Conservation (phyloP, 495 filamentous ascomycete genomes). For the Penicillium coffeae region DNA sequence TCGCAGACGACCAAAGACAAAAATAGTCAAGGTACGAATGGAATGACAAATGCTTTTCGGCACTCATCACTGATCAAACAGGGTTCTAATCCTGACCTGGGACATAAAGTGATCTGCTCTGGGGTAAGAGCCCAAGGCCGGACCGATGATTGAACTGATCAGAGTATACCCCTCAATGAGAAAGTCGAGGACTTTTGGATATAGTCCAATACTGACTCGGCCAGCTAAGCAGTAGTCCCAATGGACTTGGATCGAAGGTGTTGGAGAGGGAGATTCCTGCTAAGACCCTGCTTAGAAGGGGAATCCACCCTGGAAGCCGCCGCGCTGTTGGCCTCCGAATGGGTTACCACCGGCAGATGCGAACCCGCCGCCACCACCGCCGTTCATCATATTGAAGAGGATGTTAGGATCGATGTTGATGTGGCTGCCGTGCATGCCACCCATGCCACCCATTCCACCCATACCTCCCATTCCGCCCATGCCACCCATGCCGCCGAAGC, state of each 20-base stretch:
- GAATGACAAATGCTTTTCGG: neutral
- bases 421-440: conserved; percentile 47
- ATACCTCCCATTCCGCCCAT: conserved; percentile 49
- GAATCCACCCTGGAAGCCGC: conserved; percentile 40
- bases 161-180: too few species aligned
- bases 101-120: too few species aligned
- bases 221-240: neutral
- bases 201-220: neutral
- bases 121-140: too few species aligned
- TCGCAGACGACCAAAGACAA: neutral
- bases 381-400: conserved; percentile 55
- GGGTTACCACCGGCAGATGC: conserved; percentile 41
- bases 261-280: neutral
- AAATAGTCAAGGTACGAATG: neutral
- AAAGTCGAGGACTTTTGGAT: neutral
- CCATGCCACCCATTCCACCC: conserved; percentile 54
- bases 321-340: conserved; percentile 32
- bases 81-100: too few species aligned
- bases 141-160: neutral
- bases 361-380: conserved; percentile 41
- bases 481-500: conserved; percentile 53
- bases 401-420: conserved; percentile 54
- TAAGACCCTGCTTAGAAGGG: conserved; percentile 29
- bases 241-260: neutral
- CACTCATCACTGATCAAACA: neutral